A percentile compares a stretch with the other conserved stretches of the same genome.
Evolutionary conservation across 495 filamentous ascomycete species (phyloP).

Genomic region (Thermothielavioides terrestris): DNA sequence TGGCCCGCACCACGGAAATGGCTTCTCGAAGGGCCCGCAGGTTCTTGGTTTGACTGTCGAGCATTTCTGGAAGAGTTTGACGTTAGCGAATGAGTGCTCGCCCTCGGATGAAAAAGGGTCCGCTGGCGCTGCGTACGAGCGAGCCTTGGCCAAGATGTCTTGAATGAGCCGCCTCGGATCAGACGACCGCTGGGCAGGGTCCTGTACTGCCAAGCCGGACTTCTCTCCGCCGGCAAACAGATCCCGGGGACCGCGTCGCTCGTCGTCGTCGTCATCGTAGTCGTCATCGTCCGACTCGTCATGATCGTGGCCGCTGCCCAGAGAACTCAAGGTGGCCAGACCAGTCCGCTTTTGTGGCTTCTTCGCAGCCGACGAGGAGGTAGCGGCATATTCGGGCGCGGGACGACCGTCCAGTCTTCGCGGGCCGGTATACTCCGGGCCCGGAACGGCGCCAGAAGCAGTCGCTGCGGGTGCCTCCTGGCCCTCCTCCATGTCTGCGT

Average conservation of each 20-base stretch:
- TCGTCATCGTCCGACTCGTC: conserved; percentile 52
- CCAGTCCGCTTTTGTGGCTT: conserved; percentile 41
- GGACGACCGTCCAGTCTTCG: conserved; percentile 49
- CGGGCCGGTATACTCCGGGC: conserved; percentile 43
- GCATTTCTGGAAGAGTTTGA: conserved; percentile 30
- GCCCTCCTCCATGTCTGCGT: conserved; percentile 56
- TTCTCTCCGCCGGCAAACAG: conserved; percentile 95
- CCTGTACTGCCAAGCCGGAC: conserved; percentile 89
- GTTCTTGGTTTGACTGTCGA: conserved; percentile 47
- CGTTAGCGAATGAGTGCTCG: too few relatives aligned
- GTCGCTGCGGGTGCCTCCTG: conserved; percentile 11
- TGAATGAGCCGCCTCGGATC: conserved; percentile 61
- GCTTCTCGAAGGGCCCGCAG: conserved; percentile 40
- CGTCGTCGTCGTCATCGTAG: conserved; percentile 52
- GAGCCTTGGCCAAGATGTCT: conserved; percentile 76
- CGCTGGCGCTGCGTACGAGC: conserved; percentile 50
- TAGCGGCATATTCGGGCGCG: conserved; percentile 34
- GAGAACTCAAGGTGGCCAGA: conserved; percentile 49
- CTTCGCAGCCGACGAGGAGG: conserved; percentile 31
- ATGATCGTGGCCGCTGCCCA: conserved; percentile 43
- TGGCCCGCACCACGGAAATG: conserved; percentile 74
- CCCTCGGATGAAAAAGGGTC: too few relatives aligned
- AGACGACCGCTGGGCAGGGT: conserved; percentile 50
- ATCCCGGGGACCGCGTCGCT: conserved; percentile 60
- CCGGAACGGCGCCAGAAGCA: conserved; percentile 17